phyloP scores from a whole-genome alignment of 768 basidiomycete genomes.

The Pleurotus tuoliensis region DNA sequence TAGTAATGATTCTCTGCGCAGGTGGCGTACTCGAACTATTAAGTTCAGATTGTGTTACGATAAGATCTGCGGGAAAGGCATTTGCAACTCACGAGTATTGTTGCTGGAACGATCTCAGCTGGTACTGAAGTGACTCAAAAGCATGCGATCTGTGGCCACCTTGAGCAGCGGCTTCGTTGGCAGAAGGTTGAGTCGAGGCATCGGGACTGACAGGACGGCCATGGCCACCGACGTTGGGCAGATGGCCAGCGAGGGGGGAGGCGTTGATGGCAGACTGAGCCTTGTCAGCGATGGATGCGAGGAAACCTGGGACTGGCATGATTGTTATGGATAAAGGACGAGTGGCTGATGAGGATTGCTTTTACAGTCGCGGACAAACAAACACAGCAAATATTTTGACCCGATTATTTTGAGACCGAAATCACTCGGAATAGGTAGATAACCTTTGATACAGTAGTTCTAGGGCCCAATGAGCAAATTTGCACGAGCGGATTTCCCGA shows the following conservation, averaged over 20 bases:
- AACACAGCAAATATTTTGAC: too few species aligned
- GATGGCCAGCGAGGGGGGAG: conserved; percentile 52
- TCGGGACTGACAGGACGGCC: conserved; percentile 33
- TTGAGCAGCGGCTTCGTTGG: conserved; percentile 39
- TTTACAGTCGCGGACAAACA: too few species aligned
- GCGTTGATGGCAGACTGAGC: conserved; percentile 69
- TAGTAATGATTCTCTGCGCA: conserved; percentile 75
- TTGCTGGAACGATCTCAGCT: conserved; percentile 69
- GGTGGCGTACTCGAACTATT: conserved; percentile 50
- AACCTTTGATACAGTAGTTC: too few species aligned
- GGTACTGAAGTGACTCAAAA: conserved; percentile 63
- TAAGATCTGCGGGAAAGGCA: neutral
- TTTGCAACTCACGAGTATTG: conserved; percentile 59
- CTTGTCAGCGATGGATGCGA: conserved; percentile 70
- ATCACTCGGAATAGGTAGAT: too few species aligned
- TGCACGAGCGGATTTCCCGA: too few species aligned
- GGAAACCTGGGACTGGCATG: conserved; percentile 61
- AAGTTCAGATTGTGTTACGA: conserved; percentile 7
- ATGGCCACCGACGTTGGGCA: conserved; percentile 33
- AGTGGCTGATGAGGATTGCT: neutral
- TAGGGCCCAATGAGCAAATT: too few species aligned
- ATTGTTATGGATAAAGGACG: conserved; percentile 9
- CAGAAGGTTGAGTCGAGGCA: conserved; percentile 31
- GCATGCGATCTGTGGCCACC: conserved; percentile 49
- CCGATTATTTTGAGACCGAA: too few species aligned